Evolutionary conservation across 2,329 filamentous ascomycete species (phyloP), one percentile per base, ranked within the genome.

Genomic region (Furcasterigmium furcatum): DNA sequence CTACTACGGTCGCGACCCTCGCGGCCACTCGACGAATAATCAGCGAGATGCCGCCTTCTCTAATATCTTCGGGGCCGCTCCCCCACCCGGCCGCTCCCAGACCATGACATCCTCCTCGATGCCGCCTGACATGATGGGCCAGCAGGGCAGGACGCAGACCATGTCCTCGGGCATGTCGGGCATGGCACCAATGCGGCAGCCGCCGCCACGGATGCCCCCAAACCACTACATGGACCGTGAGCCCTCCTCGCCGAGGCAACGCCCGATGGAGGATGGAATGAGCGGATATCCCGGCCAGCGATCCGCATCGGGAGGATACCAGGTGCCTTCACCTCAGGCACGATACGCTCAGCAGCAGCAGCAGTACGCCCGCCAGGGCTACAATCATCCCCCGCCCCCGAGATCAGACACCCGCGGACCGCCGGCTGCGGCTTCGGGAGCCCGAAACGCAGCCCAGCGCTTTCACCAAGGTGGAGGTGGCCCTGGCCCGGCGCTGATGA

Each of bases 31-130:
- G 45, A 71, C 74, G 52, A 76, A 77, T 61, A 76, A 75, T 60
- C 88, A 94, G 70, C 87, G 94, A 71, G 91, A 99, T 80, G 89
- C 90, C 56, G 94, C 92, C 54, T 99, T 95, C 68, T 90, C 88
- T 55, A 92, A 92, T 70, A 97, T 97, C 63, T 99, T 97, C 65
- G 94, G 92, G 56, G 84, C 84, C 53, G 80, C 88, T 53, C 91
- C 89, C 53, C 90, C 90, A 39, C 82, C 88, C 38, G 92, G 92
- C 47, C 86, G 94, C 65, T 95, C 91, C 47, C 91, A 96, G 62
- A 96, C 92, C 21, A 96, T 97, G 91, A 94, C 85, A 52, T 91
- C 88, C 46, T 85, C 90, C 53, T 78, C 85, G 35, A 60, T 69
- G 48, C 81, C 80, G 46, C 69, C 73, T 41, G 19, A 16, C n/a